These are phyloP conservation scores for Ascochyta lentis DNA, from an alignment of 2,329 filamentous ascomycete genomes.

Conservation along the genomic window DNA sequence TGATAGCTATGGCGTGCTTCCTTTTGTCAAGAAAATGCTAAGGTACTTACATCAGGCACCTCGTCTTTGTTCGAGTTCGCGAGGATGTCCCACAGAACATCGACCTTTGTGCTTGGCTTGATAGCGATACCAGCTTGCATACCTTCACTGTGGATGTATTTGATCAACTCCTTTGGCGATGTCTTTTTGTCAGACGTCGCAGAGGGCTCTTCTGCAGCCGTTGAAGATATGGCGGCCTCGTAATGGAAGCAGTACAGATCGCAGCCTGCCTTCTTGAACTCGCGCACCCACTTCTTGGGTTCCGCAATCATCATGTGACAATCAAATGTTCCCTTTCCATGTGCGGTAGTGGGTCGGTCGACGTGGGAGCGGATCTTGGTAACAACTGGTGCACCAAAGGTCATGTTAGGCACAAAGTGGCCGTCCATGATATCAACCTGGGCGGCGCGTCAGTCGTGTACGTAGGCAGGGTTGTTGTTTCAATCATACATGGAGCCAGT, in stretches of 20 bases:
- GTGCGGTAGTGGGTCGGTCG: conserved; percentile 70
- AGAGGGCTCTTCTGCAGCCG: conserved; percentile 81
- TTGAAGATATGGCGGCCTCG: conserved; percentile 85
- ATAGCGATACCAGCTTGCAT: conserved; percentile 94
- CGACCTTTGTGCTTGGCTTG: conserved; percentile 88
- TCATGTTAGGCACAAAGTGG: conserved; percentile 98
- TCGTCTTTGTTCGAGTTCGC: conserved; percentile 76
- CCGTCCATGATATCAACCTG: conserved; percentile 98
- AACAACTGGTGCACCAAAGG: conserved; percentile 93
- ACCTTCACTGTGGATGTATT: conserved; percentile 86
- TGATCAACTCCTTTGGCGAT: conserved; percentile 82
- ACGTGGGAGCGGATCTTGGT: conserved; percentile 91
- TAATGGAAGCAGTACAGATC: conserved; percentile 99
- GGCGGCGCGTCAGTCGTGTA: conserved; percentile 74
- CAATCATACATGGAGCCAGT: conserved; percentile 49
- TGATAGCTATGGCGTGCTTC: neutral
- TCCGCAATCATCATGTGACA: conserved; percentile 99
- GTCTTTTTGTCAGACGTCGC: conserved; percentile 73
- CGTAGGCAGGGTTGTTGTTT: neutral
- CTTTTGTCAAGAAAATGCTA: neutral
- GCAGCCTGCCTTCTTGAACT: conserved; percentile 92
- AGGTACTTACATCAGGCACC: conserved; percentile 78
- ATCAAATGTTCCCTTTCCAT: conserved; percentile 92
- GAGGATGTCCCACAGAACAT: conserved; percentile 90
- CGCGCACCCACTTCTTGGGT: conserved; percentile 98